Evolutionary conservation across 495 filamentous ascomycete genomes (phyloP).

Genomic region (Aspergillus diversus): DNA sequence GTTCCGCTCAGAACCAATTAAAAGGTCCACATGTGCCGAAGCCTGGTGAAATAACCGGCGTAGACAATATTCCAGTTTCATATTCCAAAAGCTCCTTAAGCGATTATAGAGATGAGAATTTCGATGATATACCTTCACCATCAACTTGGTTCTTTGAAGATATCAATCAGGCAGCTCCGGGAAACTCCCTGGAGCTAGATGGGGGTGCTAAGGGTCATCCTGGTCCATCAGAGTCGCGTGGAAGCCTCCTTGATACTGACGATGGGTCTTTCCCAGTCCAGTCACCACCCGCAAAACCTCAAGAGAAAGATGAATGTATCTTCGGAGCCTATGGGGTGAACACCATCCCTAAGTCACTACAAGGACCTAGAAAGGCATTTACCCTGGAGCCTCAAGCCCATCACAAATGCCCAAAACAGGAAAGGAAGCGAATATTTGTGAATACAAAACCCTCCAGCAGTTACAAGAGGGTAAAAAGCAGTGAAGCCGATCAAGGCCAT

Average conservation of each 20-base stretch:
- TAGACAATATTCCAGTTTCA: background rate
- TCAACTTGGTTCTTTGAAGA: slow-evolving; percentile 32
- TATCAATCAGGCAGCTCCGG: background rate
- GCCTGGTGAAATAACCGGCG: background rate
- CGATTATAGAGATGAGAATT: slow-evolving; percentile 40
- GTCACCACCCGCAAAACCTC: background rate
- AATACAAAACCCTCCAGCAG: background rate
- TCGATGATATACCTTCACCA: slow-evolving; percentile 48
- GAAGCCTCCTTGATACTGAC: background rate
- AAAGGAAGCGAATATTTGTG: background rate
- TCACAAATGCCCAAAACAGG: background rate
- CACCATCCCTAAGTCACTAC: background rate
- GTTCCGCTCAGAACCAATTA: background rate
- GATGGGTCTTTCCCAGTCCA: background rate
- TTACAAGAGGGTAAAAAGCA: background rate
- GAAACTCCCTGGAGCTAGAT: background rate
- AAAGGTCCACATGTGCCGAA: background rate
- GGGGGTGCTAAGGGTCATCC: background rate
- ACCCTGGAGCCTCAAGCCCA: background rate
- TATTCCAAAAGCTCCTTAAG: slow-evolving; percentile 26
- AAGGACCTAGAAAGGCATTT: background rate
- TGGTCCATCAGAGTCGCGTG: background rate
- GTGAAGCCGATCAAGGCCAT: background rate
- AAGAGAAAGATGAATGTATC: background rate
- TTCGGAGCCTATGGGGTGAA: background rate